Evolutionary conservation across 306 rosid species (phyloP), one percentile per base, ranked within the genome.

Genomic region (Hippophae rhamnoides): DNA sequence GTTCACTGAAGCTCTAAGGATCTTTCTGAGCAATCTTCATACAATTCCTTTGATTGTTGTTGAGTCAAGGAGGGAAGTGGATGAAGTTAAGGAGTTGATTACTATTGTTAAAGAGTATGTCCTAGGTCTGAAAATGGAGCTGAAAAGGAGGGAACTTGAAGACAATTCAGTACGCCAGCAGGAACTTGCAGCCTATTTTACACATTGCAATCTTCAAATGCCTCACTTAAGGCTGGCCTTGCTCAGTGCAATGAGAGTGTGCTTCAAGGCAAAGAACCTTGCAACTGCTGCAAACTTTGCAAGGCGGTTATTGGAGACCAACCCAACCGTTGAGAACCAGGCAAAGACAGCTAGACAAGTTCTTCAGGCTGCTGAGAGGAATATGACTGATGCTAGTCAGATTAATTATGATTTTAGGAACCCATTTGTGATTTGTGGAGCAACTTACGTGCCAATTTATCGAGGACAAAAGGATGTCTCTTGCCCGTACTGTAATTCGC

Each of bases 121-220:
- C 56, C 55, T 86, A 74, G 97, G 84, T 66, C 70, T 82, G 76
- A 76, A 84, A 62, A 86, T 89, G 78, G 97, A 84, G 79, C 82
- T 86, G 58, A 84, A 78, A 70, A 82, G 95, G 70, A 78, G 84
- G 83, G 97, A 89, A 67, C 60, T 79, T 2, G 77, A 68, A 71
- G 94, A 82, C 64, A 9, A 80, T 66, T 90, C 85, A 13, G 76
- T 67, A 26, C 90, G 90, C 13, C 94, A 84, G 72, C 95, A 82
- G 67, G 97, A 90, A 79, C 97, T 90, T 26, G 97, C 97, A 9
- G 94, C 97, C 56, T 90, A 90, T 79, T 90, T 90, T 73, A 90
- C 97, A 10, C 95, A 90, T 79, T 86, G 97, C 82, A 80, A 86
- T 72, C 97, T 90, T 68, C 97, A 86, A 64, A 9, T 76, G 62